Evolutionary conservation across 2,329 filamentous ascomycete species (phyloP), one percentile per base, ranked within the genome.

Genomic region (Colletotrichum sidae): DNA sequence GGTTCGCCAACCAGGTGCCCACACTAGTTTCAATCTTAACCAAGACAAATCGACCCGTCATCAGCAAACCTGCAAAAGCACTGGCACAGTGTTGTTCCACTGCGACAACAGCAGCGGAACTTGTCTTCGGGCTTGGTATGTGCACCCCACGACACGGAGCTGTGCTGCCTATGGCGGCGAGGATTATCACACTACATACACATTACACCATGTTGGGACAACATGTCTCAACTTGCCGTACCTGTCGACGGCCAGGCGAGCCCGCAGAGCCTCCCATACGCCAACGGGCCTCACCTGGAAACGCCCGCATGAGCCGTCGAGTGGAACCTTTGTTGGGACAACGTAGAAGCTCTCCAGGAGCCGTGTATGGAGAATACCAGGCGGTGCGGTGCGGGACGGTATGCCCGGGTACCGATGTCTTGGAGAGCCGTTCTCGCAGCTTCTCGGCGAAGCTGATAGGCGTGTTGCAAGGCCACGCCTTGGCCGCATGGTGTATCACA

Each of bases 401-500:
- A 13, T 47, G 47, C 42, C 53, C 53, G 59, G 63, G 42, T 58
- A 49, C 58, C 52, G 63, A 45, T 11, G 45, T 33, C 63, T 57
- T 35, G 57, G 52, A 42, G 52, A 39, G 46, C 37, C 25, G 25
- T 25, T 25, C 17, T 59, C 63, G 63, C 49, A 25, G 47, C 47
- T 42, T 49, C 58, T 49, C 13, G 46, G 55, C 60, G 64, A 53
- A 67, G 60, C 54, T 65, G 56, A 67, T 67, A 59, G 64, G 55
- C 44, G 49, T 44, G 37, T 45, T 57, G 55, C 46, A 46, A 56
- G 45, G 25, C 51, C 55, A 56, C 50, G 25, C 51, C 51, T 64
- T 67, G 63, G 59, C 55, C 57, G 51, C 52, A 64, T 59, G 41
- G 47, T 12, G 63, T 64, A 38, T 57, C 59, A 49, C 45, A 41